These are phyloP conservation scores for Heterobasidion parviporum DNA, from an alignment of 1,284 basidiomycete genomes.

Conservation along the genomic window DNA sequence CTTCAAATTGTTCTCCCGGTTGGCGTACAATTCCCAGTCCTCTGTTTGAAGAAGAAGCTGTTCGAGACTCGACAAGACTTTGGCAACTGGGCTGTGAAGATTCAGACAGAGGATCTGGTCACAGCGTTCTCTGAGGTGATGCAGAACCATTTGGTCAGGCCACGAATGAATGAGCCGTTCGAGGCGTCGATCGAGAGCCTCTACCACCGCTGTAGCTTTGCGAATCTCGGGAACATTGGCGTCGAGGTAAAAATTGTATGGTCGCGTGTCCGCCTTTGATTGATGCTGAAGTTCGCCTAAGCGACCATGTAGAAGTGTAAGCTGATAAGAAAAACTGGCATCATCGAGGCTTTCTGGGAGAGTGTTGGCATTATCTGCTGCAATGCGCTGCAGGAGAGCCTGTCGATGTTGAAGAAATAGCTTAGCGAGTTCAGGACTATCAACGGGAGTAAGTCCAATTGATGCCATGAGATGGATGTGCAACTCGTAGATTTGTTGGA, in stretches of 20 bases:
- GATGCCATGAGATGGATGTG: slow-evolving; percentile 28
- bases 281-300: slow-evolving; percentile 21
- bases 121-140: slow-evolving; percentile 77
- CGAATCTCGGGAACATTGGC: slow-evolving; percentile 63
- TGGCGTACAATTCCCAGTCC: slow-evolving; percentile 96
- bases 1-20: slow-evolving; percentile 77
- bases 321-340: slow-evolving; percentile 38
- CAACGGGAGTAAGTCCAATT: background rate
- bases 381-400: slow-evolving; percentile 19
- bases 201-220: slow-evolving; percentile 49
- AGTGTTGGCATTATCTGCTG: slow-evolving; percentile 20
- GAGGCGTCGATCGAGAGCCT: slow-evolving; percentile 46
- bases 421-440: background rate
- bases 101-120: slow-evolving; percentile 60
- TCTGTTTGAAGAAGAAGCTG: slow-evolving; percentile 83
- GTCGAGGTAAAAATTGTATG: slow-evolving; percentile 78
- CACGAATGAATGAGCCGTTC: slow-evolving; percentile 65
- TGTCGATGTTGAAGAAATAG: slow-evolving; percentile 2
- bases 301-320: slow-evolving; percentile 32
- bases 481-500: slow-evolving; percentile 25
- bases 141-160: slow-evolving; percentile 97
- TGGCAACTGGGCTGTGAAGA: slow-evolving; percentile 73
- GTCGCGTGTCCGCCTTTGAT: slow-evolving; percentile 9
- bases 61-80: slow-evolving; percentile 80
- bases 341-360: slow-evolving; percentile 41